Evolutionary conservation across 2,329 filamentous ascomycete species (phyloP).

Genomic region (Cordyceps militaris): DNA sequence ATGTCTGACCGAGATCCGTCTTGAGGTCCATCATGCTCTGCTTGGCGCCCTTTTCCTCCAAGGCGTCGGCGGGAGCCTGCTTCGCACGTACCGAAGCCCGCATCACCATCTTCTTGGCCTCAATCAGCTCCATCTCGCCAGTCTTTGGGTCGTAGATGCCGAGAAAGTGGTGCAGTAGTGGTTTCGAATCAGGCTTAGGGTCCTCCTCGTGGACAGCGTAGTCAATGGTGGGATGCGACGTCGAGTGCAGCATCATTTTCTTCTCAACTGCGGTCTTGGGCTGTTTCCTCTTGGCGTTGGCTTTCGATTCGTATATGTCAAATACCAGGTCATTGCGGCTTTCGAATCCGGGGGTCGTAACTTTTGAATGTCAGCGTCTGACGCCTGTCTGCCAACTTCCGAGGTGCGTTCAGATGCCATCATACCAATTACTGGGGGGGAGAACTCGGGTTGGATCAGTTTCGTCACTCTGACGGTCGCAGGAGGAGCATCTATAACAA

Average conservation of each 20-base stretch:
- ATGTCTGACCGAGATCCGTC: slow-evolving; percentile 66
- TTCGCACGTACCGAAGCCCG: slow-evolving; percentile 51
- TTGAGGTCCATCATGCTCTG: slow-evolving; percentile 55
- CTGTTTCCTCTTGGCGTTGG: slow-evolving; percentile 30
- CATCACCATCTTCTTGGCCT: slow-evolving; percentile 58
- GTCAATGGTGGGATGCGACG: slow-evolving; percentile 49
- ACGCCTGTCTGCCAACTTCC: neutral
- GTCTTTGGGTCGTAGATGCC: slow-evolving; percentile 57
- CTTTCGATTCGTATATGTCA: slow-evolving; percentile 40
- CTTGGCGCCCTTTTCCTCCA: slow-evolving; percentile 26
- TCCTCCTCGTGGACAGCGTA: slow-evolving; percentile 50
- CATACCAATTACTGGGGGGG: slow-evolving; percentile 49
- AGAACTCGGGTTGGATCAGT: slow-evolving; percentile 37
- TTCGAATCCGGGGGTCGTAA: slow-evolving; percentile 30
- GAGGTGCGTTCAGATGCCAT: neutral
- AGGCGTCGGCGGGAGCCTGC: slow-evolving; percentile 41
- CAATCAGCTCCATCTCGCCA: slow-evolving; percentile 52
- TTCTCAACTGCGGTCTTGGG: slow-evolving; percentile 33
- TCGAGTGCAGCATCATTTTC: slow-evolving; percentile 52
- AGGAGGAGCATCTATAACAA: slow-evolving; percentile 36
- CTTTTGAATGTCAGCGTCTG: slow-evolving; percentile 22
- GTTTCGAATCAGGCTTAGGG: slow-evolving; percentile 21
- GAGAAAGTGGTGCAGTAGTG: slow-evolving; percentile 54
- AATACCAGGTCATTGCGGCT: slow-evolving; percentile 34
- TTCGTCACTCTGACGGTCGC: slow-evolving; percentile 39